Evolutionary conservation across 257 asterid genomes (phyloP).

Genomic region (Cordia subcordata): DNA sequence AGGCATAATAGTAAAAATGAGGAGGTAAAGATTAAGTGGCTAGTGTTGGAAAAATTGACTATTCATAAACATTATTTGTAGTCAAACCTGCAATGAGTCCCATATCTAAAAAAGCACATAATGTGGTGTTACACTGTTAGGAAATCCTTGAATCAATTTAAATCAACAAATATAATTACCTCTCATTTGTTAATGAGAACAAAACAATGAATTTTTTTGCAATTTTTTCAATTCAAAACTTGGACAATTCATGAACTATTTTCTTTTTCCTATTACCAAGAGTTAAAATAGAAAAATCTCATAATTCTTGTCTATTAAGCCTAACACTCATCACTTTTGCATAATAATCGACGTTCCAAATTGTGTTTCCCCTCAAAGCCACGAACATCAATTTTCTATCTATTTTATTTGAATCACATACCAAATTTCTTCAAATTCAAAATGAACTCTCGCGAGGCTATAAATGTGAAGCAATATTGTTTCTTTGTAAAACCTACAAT

Average conservation of each 20-base stretch:
- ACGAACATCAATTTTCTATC: too few species aligned
- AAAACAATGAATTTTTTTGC: too few species aligned
- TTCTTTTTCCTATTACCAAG: too few species aligned
- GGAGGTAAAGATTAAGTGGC: background rate
- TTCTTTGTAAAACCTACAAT: too few species aligned
- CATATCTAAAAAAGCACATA: conserved; percentile 81
- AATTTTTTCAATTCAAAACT: too few species aligned
- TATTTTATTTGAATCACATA: too few species aligned
- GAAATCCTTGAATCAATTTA: conserved; percentile 68
- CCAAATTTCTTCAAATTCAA: too few species aligned
- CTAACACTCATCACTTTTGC: background rate
- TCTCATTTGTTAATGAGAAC: background rate
- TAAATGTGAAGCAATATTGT: too few species aligned
- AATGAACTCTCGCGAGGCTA: too few species aligned
- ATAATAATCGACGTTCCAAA: background rate
- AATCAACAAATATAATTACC: background rate
- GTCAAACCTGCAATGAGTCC: conserved; percentile 86
- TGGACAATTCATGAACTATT: too few species aligned
- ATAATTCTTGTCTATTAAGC: background rate
- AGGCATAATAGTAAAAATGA: background rate
- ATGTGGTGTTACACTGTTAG: conserved; percentile 86
- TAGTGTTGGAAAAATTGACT: background rate
- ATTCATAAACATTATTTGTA: background rate
- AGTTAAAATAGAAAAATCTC: background rate
- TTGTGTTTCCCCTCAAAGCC: too few species aligned